Evolutionary conservation across 257 asterid genomes (phyloP).

Genomic region (Gentiana dahurica): DNA sequence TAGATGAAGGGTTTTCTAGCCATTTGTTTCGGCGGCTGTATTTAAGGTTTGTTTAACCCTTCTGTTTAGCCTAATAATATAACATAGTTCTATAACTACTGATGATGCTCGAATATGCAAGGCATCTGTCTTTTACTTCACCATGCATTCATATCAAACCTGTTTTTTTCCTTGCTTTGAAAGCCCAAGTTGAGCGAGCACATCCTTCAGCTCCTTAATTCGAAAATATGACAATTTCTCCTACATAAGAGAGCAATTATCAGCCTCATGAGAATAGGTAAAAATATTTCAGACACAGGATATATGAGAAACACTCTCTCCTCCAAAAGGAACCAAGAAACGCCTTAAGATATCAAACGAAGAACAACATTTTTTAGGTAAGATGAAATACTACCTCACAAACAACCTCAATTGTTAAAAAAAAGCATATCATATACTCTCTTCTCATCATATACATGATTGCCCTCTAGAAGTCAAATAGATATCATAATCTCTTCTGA

Average conservation of each 20-base stretch:
- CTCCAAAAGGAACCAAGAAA: not conserved
- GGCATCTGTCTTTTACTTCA: not conserved
- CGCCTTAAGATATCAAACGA: not conserved
- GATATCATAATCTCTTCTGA: no score
- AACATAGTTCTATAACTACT: not conserved
- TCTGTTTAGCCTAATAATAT: no score
- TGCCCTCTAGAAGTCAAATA: no score
- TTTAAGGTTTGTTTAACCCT: no score
- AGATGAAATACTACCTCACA: not conserved
- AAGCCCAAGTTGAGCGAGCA: constrained; percentile 71
- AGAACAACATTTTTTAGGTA: no score
- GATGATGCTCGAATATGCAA: no score
- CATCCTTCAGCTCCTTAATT: constrained; percentile 96
- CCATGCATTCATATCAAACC: constrained; percentile 28
- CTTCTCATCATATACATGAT: not conserved
- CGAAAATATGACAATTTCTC: constrained; percentile 87
- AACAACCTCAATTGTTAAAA: not conserved
- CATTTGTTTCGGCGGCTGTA: no score
- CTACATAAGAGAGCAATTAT: constrained; percentile 29
- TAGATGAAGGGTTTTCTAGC: no score
- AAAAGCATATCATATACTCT: not conserved
- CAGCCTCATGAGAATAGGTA: not conserved
- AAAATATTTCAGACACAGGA: not conserved
- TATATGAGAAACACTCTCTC: no score
- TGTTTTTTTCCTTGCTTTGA: constrained; percentile 99